phyloP scores from a whole-genome alignment of 306 rosid species.

The Prunus mongolica region DNA sequence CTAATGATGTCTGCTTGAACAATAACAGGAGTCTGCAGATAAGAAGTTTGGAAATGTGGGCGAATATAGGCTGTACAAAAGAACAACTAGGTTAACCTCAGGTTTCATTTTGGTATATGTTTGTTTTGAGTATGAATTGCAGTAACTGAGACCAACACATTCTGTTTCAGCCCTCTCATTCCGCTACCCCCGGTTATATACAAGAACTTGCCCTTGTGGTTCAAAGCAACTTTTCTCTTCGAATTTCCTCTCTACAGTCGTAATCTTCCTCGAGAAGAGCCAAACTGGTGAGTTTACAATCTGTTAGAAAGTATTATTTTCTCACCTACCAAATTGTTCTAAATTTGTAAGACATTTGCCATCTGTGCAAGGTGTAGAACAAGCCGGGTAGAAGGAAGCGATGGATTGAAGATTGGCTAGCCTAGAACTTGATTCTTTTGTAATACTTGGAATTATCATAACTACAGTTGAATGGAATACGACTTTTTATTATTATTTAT shows the following conservation, averaged over 20 bases:
- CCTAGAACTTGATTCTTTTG: constrained; percentile 25
- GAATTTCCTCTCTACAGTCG: constrained; percentile 83
- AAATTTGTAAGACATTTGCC: constrained; percentile 16
- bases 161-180: constrained; percentile 76
- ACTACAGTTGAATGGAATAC: background rate
- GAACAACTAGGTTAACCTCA: constrained; percentile 58
- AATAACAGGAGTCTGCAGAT: constrained; percentile 77
- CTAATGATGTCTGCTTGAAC: constrained; percentile 24
- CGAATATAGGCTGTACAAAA: constrained; percentile 66
- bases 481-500: no score
- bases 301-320: constrained; percentile 1
- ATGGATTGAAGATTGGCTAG: constrained; percentile 53
- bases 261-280: constrained; percentile 46
- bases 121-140: constrained; percentile 4
- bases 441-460: background rate
- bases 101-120: constrained; percentile 15
- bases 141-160: constrained; percentile 22
- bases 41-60: constrained; percentile 79
- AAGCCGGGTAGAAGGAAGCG: constrained; percentile 35
- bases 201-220: constrained; percentile 78
- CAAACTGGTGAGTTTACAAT: constrained; percentile 57
- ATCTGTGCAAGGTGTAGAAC: constrained; percentile 69
- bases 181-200: constrained; percentile 63
- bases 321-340: background rate
- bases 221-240: constrained; percentile 62